Conservation (phyloP, 1,284 basidiomycete genomes). For the Tilletia walkeri region DNA sequence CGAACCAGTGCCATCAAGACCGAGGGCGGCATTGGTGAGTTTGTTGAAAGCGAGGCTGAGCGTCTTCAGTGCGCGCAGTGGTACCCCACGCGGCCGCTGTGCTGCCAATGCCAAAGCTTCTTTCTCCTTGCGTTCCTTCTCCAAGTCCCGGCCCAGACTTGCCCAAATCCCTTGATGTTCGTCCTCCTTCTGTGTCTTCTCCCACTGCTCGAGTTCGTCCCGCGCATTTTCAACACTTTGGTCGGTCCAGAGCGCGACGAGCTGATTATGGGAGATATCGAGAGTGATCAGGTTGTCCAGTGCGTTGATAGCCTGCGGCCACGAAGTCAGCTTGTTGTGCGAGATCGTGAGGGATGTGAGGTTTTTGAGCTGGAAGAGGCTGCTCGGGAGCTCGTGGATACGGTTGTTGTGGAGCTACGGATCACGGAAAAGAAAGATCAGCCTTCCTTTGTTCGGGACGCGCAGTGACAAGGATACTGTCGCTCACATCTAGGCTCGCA, state of each 20-base stretch:
- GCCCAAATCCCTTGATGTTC: conserved; percentile 39
- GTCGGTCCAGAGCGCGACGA: conserved; percentile 40
- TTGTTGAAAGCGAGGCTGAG: conserved; percentile 44
- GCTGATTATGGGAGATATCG: conserved; percentile 46
- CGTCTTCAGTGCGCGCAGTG: conserved; percentile 32
- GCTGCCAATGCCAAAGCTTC: conserved; percentile 13
- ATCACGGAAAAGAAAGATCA: neutral
- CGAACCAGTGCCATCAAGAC: conserved; percentile 18
- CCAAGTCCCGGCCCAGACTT: conserved; percentile 24
- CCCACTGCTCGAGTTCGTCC: conserved; percentile 30
- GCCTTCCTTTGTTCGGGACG: neutral
- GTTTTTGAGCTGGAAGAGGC: conserved; percentile 34
- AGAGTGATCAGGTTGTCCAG: conserved; percentile 42
- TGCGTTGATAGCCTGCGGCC: conserved; percentile 37
- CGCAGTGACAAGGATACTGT: neutral
- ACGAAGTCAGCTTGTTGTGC: conserved; percentile 35
- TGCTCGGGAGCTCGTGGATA: conserved; percentile 31
- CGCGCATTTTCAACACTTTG: conserved; percentile 25
- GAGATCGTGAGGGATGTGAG: conserved; percentile 43
- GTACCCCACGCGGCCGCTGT: conserved; percentile 13
- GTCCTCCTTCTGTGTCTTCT: conserved; percentile 25
- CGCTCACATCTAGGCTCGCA: conserved; percentile 35
- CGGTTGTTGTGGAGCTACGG: conserved; percentile 38
- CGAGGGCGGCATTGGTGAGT: conserved; percentile 36
- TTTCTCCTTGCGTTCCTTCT: conserved; percentile 27